Evolutionary conservation across 192 early-diverging fungal genomes (phyloP), one percentile per base, ranked within the genome.

Genomic region (Podila epicladia): DNA sequence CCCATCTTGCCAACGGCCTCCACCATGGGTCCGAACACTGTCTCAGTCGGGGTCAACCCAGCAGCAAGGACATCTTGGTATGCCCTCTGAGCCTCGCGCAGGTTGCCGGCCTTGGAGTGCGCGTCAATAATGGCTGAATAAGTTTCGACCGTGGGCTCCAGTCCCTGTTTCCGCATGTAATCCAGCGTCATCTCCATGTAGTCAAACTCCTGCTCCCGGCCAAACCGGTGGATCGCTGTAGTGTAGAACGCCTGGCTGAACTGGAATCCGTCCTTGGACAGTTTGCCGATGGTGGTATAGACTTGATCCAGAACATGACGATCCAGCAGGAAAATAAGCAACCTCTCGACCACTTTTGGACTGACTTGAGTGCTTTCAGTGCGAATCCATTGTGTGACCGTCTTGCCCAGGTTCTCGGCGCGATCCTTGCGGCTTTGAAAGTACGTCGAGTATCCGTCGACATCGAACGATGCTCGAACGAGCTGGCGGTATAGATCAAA

Each of bases 1-100:
- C 77, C 77, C 77, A 80, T 64, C 28, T 69, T 73, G 28, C 77
- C 77, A 9, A 80, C 77, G 2, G 77, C 77, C 58, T 80, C 77
- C 26, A 80, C 13, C 71, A 80, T 80, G 9, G 77, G 77, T 22
- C 77, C 77, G 15, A 80, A 65, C 0, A 58, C 57, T 11, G 37
- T 61, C 13, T 69, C 67, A 3, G 67, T 73, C 11, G 77, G 77
- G 3, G 50, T 32, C 9, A 80, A 33, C 3, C 63, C 67, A 4
- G 70, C 77, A 4, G 65, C 71, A 41, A 80, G 71, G 22, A 69
- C 45, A 3, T 80, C 77, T 29, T 80, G 77, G 9, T 80, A 80
- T 1, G 58, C 67, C 35, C 67, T 33, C 58, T 80, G 77, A 5
- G 77, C 77, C 28, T 80, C 77, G 15, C 62, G 62, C 38, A 80